These are phyloP conservation scores for Diaporthe citriasiana DNA, from an alignment of 2,329 filamentous ascomycete genomes.

Conservation along the genomic window DNA sequence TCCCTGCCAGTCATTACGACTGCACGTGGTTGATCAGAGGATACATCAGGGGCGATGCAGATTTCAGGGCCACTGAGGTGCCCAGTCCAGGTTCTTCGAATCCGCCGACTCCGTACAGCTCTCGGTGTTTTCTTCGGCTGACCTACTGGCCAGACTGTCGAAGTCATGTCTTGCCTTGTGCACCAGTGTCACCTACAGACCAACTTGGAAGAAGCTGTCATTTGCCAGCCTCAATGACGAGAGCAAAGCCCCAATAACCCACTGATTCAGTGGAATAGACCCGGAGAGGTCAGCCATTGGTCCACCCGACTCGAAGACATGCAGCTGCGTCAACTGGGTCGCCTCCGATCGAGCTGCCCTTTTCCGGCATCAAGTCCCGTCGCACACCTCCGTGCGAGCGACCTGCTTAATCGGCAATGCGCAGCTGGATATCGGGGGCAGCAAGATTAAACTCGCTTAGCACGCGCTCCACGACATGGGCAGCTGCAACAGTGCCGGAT, in stretches of 20 bases:
- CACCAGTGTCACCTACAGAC: constrained; percentile 7
- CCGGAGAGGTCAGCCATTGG: constrained; percentile 16
- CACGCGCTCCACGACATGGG: constrained; percentile 26
- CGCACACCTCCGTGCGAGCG: constrained; percentile 4
- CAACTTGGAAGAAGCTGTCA: constrained; percentile 33
- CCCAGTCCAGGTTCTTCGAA: background rate
- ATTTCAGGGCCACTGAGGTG: background rate
- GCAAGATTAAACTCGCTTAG: constrained; percentile 39
- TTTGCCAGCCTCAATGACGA: constrained; percentile 26
- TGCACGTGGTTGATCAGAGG: constrained; percentile 12
- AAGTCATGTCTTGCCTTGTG: constrained; percentile 33
- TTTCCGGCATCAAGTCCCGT: constrained; percentile 6
- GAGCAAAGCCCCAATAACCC: background rate
- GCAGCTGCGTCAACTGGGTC: constrained; percentile 22
- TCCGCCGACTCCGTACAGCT: background rate
- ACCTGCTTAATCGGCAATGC: constrained; percentile 36
- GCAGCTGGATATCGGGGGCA: constrained; percentile 35
- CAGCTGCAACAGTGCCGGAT: constrained; percentile 35
- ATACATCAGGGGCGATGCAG: background rate
- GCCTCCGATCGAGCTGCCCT: constrained; percentile 21
- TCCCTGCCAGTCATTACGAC: background rate
- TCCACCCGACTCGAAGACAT: constrained; percentile 1
- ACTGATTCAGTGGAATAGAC: constrained; percentile 14
- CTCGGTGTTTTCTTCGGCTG: constrained; percentile 11
- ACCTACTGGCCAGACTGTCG: constrained; percentile 21